Evolutionary conservation across 495 filamentous ascomycete species (phyloP).

Genomic region (Aspergillus nidulans): DNA sequence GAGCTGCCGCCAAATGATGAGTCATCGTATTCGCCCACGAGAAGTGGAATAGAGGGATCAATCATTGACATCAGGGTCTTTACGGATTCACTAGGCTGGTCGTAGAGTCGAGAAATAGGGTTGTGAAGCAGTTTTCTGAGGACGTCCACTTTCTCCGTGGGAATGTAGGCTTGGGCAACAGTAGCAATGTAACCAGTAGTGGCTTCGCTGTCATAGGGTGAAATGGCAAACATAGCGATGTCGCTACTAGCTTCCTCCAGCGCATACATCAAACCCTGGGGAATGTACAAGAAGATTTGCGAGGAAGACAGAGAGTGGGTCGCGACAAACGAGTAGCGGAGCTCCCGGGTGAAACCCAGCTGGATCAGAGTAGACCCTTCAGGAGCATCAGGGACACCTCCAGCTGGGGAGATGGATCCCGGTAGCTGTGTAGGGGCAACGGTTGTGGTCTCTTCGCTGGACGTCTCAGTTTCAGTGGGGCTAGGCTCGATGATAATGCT

Average conservation of each 20-base stretch:
- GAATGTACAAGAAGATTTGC: conserved; percentile 84
- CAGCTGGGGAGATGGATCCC: conserved; percentile 67
- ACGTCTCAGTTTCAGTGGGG: conserved; percentile 19
- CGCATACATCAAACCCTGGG: conserved; percentile 67
- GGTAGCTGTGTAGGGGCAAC: conserved; percentile 61
- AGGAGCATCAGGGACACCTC: conserved; percentile 48
- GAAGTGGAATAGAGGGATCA: conserved; percentile 77
- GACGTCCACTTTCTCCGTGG: conserved; percentile 55
- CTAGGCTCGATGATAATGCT: conserved; percentile 23
- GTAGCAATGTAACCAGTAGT: conserved; percentile 78
- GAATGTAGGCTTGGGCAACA: conserved; percentile 70
- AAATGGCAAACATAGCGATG: conserved; percentile 65
- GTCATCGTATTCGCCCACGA: conserved; percentile 49
- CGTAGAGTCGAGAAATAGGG: conserved; percentile 68
- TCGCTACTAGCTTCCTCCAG: conserved; percentile 46
- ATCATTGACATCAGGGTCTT: conserved; percentile 71
- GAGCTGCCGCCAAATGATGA: conserved; percentile 22
- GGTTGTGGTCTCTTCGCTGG: conserved; percentile 25
- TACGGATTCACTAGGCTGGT: conserved; percentile 53
- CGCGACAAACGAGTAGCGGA: conserved; percentile 83
- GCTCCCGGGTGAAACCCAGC: conserved; percentile 71
- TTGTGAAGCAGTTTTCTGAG: conserved; percentile 62
- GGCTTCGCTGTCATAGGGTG: conserved; percentile 69
- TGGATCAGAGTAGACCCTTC: conserved; percentile 67
- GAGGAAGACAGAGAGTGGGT: conserved; percentile 61